Evolutionary conservation across 192 early-diverging fungal species (phyloP), one percentile per base, ranked within the genome.

Genomic region (Coemansia sp.): DNA sequence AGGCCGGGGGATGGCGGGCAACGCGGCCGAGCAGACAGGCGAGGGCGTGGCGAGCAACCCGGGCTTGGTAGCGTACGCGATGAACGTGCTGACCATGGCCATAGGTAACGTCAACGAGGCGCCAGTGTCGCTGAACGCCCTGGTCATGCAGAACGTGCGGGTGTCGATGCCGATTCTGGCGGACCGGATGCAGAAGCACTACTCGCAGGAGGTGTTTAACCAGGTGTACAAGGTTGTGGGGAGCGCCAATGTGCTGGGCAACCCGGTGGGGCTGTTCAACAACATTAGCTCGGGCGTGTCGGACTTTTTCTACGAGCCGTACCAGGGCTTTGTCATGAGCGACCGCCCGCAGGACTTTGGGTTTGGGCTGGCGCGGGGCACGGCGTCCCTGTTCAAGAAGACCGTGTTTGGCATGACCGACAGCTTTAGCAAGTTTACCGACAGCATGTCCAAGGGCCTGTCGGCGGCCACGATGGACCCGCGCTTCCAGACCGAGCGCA

Each of bases 251-350:
- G 84, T 99, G 50, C 77, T 99, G 39, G 96, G 96, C 20, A 99
- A 99, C 48, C 96, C 96, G 2, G 92, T 99, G 2, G 94, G 96
- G 2, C 62, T 99, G 13, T 99, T 99, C 69, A 96, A 83, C 69
- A 97, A 84, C 50, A 80, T 99, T 38, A 88, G 89, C 50, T 92
- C 91, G 0, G 96, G 96, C 5, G 93, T 97, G 1, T 78, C 80
- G 4, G 96, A 97, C 56, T 84, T 97, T 34, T 99, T 99, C 63
- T 99, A 97, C 68, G 94, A 99, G 58, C 96, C 96, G 0, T 86
- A 92, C 56, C 89, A 94, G 77, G 96, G 96, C 4, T 88, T 96
- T 44, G 85, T 94, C 29, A 91, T 96, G 80, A 92, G 89, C 46
- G 87, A 88, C 43, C 80, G 88, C 7, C 92, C 96, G 7, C 89